Percentiles rank a stretch among this genome's conserved stretches.
These are phyloP conservation scores for Neurospora sp. DNA, from an alignment of 2,329 filamentous ascomycete species.

Conservation along the genomic window DNA sequence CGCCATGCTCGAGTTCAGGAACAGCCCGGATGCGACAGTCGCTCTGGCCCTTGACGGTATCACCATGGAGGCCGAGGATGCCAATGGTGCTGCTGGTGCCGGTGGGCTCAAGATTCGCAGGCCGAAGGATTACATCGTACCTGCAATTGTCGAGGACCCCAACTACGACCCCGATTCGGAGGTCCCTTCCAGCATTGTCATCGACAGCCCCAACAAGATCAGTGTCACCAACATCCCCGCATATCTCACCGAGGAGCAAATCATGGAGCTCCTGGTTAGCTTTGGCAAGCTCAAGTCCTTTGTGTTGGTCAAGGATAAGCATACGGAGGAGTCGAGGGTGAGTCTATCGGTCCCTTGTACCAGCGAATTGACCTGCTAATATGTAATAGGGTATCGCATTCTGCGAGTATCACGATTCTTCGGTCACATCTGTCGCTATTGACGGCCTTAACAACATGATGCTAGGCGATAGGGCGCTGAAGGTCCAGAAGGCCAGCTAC, in stretches of 20 bases:
- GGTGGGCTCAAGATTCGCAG: slow-evolving; percentile 68
- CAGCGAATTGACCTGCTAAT: slow-evolving; percentile 20
- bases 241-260: slow-evolving; percentile 84
- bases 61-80: slow-evolving; percentile 68
- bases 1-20: slow-evolving; percentile 85
- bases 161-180: slow-evolving; percentile 57
- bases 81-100: slow-evolving; percentile 41
- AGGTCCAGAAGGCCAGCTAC: slow-evolving; percentile 81
- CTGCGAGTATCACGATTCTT: slow-evolving; percentile 80
- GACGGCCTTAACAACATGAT: slow-evolving; percentile 91
- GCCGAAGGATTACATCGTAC: slow-evolving; percentile 96
- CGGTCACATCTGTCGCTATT: slow-evolving; percentile 73
- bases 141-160: slow-evolving; percentile 63
- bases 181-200: slow-evolving; percentile 68
- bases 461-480: slow-evolving; percentile 76
- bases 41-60: slow-evolving; percentile 86
- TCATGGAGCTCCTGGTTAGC: slow-evolving; percentile 78
- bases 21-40: slow-evolving; percentile 77
- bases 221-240: slow-evolving; percentile 81
- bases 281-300: slow-evolving; percentile 94
- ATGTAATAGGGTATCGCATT: slow-evolving; percentile 75
- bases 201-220: slow-evolving; percentile 92
- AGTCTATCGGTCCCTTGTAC: slow-evolving; percentile 25
- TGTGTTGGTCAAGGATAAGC: slow-evolving; percentile 75
- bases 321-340: slow-evolving; percentile 80